Evolutionary conservation across 129 eudicot genomes (phyloP), one percentile per base, ranked within the genome.

Genomic region (Centrapalus pauciflorus): DNA sequence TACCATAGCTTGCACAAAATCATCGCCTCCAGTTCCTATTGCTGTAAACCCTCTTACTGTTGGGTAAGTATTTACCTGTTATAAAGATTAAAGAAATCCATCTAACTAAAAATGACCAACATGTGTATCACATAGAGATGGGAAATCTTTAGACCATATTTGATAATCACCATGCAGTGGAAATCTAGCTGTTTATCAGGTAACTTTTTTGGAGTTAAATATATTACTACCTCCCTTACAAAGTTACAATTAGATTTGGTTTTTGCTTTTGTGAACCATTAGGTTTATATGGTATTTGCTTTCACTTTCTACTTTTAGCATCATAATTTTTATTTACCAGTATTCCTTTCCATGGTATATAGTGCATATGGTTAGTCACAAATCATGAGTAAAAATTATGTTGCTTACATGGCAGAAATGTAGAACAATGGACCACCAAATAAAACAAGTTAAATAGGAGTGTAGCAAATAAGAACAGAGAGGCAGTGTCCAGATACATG

Each of bases 1-100:
- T 56, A 93, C 86, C 98, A 93, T 93, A 54, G 98, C 88, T 45
- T 88, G 95, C 73, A 93, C 98, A 74, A 93, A 93, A 78, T 93
- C 98, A 67, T 88, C 95, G 35, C 98, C 96, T 43, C 98, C 96
- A 2, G 95, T 88, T 49, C 98, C 98, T 73, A 93, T 93, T 28
- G 98, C 98, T 4, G 98, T 93, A 73, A 93, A 93, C 43, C 91
- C 96, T 86, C 98, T 83, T 38, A 77, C 95, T 4, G 92, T 93
- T 48, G 98, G 98, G 77, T 92, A 92, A 0, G 85, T 74, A 65
- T 92, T 88, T 59, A 92, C 96, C 98, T 92, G 68, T 45, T 28
- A 1, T 33, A 37, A 55, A 25, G 46, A 43, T 58, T 12, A 12
- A 8, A 57, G 60, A 28, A 66, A 7, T 54, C 30, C 25, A 43